phyloP scores from a whole-genome alignment of 176 grass and related monocot genomes.

The Triticum urartu region DNA sequence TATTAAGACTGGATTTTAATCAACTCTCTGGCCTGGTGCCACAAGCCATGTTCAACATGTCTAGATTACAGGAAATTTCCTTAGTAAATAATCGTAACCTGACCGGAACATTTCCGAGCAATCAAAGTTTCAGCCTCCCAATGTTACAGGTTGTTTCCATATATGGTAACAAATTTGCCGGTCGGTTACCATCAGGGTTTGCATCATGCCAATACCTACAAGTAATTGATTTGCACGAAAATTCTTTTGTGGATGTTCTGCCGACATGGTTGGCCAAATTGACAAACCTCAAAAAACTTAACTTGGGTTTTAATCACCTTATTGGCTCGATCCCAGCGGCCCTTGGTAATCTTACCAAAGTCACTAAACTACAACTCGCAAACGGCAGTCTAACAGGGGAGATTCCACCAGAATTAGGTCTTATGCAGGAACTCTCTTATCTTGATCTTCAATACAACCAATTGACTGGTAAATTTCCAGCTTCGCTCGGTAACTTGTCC shows the following conservation, averaged over 20 bases:
- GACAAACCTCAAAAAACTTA: neutral
- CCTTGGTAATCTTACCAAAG: neutral
- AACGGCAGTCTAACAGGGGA: neutral
- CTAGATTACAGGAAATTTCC: neutral
- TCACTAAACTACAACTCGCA: neutral
- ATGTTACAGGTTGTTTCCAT: neutral
- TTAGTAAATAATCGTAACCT: neutral
- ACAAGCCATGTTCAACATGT: constrained; percentile 20
- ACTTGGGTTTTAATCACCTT: neutral
- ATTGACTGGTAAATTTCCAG: neutral
- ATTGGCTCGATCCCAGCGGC: neutral
- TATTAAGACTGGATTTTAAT: neutral
- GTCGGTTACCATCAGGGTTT: too few species aligned
- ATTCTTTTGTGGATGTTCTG: too few species aligned
- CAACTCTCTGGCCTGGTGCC: neutral
- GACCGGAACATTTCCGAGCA: neutral
- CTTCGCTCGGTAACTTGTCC: neutral
- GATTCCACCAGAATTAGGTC: neutral
- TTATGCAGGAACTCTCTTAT: neutral
- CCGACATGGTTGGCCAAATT: neutral
- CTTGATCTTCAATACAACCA: neutral
- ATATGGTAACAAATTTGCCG: too few species aligned
- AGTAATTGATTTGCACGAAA: too few species aligned
- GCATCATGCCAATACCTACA: too few species aligned
- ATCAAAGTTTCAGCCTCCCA: neutral